phyloP scores from a whole-genome alignment of 179 eudicot genomes.

The Nepenthes alata region DNA sequence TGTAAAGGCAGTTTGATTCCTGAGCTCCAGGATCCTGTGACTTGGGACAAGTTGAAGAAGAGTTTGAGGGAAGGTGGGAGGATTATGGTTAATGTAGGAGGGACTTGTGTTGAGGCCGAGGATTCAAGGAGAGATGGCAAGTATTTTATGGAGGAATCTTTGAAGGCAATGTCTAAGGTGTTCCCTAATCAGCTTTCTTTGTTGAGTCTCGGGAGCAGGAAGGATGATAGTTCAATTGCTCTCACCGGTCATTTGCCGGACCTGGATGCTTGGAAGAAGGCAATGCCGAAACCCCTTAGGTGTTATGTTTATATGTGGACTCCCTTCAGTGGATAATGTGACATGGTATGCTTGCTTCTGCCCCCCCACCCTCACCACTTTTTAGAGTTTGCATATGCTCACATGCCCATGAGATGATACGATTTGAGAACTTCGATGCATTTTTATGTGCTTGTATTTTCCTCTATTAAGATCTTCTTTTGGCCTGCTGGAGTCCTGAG shows the following conservation, averaged over 20 bases:
- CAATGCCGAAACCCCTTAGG: slow-evolving; percentile 44
- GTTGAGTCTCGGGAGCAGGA: slow-evolving; percentile 45
- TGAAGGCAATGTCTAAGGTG: slow-evolving; percentile 55
- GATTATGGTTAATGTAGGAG: slow-evolving; percentile 89
- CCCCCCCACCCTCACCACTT: too few species aligned
- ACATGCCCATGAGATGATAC: too few species aligned
- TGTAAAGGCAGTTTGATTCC: slow-evolving; percentile 61
- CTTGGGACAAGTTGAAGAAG: slow-evolving; percentile 55
- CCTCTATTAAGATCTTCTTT: too few species aligned
- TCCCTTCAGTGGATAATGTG: slow-evolving; percentile 18
- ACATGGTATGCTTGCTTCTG: too few species aligned
- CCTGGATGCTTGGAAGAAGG: slow-evolving; percentile 40
- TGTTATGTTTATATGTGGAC: slow-evolving; percentile 62
- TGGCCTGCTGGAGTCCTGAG: too few species aligned
- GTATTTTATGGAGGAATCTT: slow-evolving; percentile 51
- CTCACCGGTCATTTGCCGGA: slow-evolving; percentile 56
- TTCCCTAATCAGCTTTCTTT: slow-evolving; percentile 35
- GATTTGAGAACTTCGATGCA: too few species aligned
- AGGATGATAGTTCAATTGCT: slow-evolving; percentile 73
- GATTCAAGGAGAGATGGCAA: slow-evolving; percentile 59
- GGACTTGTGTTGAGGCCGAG: slow-evolving; percentile 87
- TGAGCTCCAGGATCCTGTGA: slow-evolving; percentile 53
- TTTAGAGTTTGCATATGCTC: too few species aligned
- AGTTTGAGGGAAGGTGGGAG: slow-evolving; percentile 67
- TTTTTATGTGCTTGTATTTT: too few species aligned